Conservation (phyloP, 2,329 filamentous ascomycete genomes). For the Immersiporthe knoxdaviesiana region DNA sequence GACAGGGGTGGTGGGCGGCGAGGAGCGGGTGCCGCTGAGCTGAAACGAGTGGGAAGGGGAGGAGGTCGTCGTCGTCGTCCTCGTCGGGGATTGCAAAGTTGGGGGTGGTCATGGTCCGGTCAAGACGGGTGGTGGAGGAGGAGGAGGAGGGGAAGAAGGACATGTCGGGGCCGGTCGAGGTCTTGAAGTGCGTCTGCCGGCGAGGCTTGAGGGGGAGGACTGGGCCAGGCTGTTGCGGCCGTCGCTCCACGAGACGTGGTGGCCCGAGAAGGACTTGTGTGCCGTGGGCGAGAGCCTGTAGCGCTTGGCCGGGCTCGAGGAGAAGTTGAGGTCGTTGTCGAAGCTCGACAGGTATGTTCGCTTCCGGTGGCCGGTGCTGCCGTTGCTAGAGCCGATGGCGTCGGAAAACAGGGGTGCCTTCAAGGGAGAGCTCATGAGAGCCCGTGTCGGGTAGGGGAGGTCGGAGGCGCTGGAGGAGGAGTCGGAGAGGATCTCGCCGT, state of each 20-base stretch:
- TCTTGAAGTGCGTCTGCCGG: slow-evolving; percentile 75
- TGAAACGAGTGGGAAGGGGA: slow-evolving; percentile 79
- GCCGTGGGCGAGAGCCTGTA: slow-evolving; percentile 68
- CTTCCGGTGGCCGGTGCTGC: slow-evolving; percentile 68
- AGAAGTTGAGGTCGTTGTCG: slow-evolving; percentile 51
- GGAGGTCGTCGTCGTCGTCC: slow-evolving; percentile 83
- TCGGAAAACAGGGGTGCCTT: slow-evolving; percentile 85
- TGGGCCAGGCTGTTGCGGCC: slow-evolving; percentile 68
- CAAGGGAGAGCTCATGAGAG: slow-evolving; percentile 82
- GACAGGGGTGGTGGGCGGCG: slow-evolving; percentile 85
- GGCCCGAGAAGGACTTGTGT: slow-evolving; percentile 59
- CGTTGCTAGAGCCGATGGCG: slow-evolving; percentile 71
- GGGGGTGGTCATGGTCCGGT: slow-evolving; percentile 63
- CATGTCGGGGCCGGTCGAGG: slow-evolving; percentile 69
- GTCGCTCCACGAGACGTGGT: slow-evolving; percentile 71
- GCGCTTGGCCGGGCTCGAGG: slow-evolving; percentile 68
- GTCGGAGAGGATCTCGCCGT: slow-evolving; percentile 80
- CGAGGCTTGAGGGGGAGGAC: slow-evolving; percentile 83
- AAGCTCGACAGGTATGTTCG: slow-evolving; percentile 65
- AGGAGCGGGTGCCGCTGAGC: slow-evolving; percentile 59
- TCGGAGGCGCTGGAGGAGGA: slow-evolving; percentile 85
- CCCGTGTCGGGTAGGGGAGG: slow-evolving; percentile 67
- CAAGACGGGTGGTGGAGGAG: slow-evolving; percentile 69
- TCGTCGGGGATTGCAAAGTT: slow-evolving; percentile 69
- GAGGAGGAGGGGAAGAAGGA: slow-evolving; percentile 81